Evolutionary conservation across 345 rosid genomes (phyloP).

Genomic region (Hibiscus mutabilis): DNA sequence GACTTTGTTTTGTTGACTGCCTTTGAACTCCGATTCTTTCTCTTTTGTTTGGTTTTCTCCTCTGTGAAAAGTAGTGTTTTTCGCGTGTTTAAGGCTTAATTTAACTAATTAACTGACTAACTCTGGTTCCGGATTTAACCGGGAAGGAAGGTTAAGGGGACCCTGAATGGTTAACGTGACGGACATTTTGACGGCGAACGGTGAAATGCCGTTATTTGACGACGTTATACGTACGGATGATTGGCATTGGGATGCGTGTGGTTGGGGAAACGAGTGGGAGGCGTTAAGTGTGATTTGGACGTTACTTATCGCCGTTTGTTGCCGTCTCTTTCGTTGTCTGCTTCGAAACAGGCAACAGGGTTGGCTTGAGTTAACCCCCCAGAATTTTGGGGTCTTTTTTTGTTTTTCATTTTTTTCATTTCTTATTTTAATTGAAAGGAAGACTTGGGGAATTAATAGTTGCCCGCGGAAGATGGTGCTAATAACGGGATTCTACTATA

Average conservation of each 20-base stretch:
- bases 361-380: conserved; percentile 48
- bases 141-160: conserved; percentile 1
- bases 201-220: conserved; percentile 7
- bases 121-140: conserved; percentile 31
- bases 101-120: conserved; percentile 12
- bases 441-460: neutral
- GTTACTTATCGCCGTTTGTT: conserved; percentile 23
- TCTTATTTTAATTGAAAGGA: neutral
- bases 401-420: neutral
- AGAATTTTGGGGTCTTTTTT: conserved; percentile 30
- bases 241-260: neutral
- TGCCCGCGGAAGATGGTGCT: neutral
- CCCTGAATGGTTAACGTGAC: conserved; percentile 11
- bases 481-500: conserved; percentile 18
- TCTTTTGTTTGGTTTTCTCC: conserved; percentile 6
- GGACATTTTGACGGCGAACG: conserved; percentile 18
- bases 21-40: conserved; percentile 13
- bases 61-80: conserved; percentile 9
- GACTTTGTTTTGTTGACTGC: conserved; percentile 12
- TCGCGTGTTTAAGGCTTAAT: conserved; percentile 17
- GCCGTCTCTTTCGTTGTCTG: conserved; percentile 57
- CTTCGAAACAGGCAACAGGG: conserved; percentile 61
- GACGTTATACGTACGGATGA: neutral
- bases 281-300: neutral
- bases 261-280: conserved; percentile 22